These are phyloP conservation scores for Fomitiporia mediterranea DNA, from an alignment of 1,284 basidiomycete species.

Conservation along the genomic window DNA sequence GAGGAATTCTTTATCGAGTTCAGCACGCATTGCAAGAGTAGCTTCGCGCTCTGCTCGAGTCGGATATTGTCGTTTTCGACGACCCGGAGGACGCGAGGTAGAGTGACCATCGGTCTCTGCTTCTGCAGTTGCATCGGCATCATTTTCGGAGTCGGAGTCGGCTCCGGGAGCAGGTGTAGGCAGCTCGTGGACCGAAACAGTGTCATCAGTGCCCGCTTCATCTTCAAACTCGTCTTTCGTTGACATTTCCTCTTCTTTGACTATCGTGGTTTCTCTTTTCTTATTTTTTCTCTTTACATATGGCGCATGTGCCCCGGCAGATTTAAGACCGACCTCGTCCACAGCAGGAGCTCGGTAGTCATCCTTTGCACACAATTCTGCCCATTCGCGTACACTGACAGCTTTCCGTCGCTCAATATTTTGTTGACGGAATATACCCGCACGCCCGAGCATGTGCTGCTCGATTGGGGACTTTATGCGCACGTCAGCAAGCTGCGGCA, in stretches of 20 bases:
- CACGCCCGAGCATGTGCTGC: conserved; percentile 83
- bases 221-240: conserved; percentile 28
- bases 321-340: conserved; percentile 54
- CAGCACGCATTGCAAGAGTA: conserved; percentile 45
- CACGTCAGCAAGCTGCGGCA: conserved; percentile 62
- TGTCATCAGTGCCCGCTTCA: conserved; percentile 24
- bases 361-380: conserved; percentile 68
- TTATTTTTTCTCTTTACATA: conserved; percentile 24
- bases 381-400: conserved; percentile 85
- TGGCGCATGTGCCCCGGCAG: conserved; percentile 36
- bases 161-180: conserved; percentile 12
- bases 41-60: conserved; percentile 51
- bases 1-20: conserved; percentile 61
- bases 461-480: conserved; percentile 86
- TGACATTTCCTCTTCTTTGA: conserved; percentile 24
- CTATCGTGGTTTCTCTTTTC: conserved; percentile 25
- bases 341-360: conserved; percentile 66
- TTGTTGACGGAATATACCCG: conserved; percentile 85
- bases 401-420: conserved; percentile 86
- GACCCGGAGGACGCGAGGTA: conserved; percentile 31
- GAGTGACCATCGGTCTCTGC: conserved; percentile 36
- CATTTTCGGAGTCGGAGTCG: conserved; percentile 20
- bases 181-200: background rate
- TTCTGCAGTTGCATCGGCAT: conserved; percentile 34
- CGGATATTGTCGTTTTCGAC: conserved; percentile 40